These are phyloP conservation scores for Syzygium grande DNA, from an alignment of 345 rosid genomes.

Conservation along the genomic window DNA sequence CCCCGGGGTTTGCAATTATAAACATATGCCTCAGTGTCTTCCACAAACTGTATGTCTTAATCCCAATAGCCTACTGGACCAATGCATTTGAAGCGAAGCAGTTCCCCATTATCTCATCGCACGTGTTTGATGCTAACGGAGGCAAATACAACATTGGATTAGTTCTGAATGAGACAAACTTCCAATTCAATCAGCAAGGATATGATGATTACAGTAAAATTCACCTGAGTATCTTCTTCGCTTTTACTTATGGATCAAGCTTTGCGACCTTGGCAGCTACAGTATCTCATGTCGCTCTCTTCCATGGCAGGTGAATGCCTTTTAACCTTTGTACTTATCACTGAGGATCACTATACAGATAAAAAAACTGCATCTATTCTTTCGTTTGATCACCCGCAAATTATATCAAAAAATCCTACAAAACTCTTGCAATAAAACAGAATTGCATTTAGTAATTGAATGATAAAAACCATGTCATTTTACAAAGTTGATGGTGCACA, in stretches of 20 bases:
- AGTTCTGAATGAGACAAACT: constrained; percentile 17
- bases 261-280: constrained; percentile 28
- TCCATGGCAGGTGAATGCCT: constrained; percentile 26
- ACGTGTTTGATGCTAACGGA: constrained; percentile 25
- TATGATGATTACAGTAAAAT: constrained; percentile 33
- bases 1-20: constrained; percentile 24
- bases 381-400: not conserved
- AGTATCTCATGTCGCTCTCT: constrained; percentile 28
- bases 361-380: not conserved
- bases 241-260: constrained; percentile 27
- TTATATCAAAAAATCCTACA: not conserved
- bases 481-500: not conserved
- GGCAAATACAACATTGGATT: constrained; percentile 15
- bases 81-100: constrained; percentile 30
- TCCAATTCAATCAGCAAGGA: constrained; percentile 17
- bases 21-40: constrained; percentile 16
- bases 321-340: not conserved
- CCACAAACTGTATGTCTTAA: constrained; percentile 9
- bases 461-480: not conserved
- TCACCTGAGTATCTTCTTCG: constrained; percentile 24
- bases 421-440: not conserved
- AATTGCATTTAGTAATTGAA: not conserved
- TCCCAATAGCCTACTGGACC: constrained; percentile 28
- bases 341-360: not conserved
- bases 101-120: constrained; percentile 34